Conservation (phyloP, 495 filamentous ascomycete genomes). For the Penicillium cataractarum region DNA sequence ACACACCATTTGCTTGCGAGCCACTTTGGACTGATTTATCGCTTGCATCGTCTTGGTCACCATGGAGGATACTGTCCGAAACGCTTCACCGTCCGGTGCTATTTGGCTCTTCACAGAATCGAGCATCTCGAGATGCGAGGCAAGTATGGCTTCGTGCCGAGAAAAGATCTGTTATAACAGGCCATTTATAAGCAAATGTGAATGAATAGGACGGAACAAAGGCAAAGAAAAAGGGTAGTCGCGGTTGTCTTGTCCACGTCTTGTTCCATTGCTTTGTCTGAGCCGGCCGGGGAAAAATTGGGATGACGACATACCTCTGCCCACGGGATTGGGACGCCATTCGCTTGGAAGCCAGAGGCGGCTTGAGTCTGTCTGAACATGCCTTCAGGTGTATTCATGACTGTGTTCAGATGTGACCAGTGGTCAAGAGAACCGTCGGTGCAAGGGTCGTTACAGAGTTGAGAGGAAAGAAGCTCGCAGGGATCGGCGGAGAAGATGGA, state of each 20-base stretch:
- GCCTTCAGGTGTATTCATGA: conserved; percentile 13
- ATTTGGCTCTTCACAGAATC: conserved; percentile 31
- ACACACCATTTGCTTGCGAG: conserved; percentile 43
- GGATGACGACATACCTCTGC: conserved; percentile 27
- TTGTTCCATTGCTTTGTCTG: conserved; percentile 2
- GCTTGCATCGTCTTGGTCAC: conserved; percentile 42
- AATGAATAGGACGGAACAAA: not conserved
- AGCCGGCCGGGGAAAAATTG: conserved; percentile 1
- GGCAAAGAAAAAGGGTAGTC: not conserved
- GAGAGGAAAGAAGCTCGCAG: conserved; percentile 13
- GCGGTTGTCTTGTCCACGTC: not conserved
- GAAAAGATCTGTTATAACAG: conserved; percentile 33
- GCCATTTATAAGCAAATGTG: conserved; percentile 1
- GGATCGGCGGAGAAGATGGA: conserved; percentile 27
- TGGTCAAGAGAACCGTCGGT: not conserved
- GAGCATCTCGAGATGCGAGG: conserved; percentile 42
- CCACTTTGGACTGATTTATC: conserved; percentile 38
- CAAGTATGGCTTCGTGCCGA: conserved; percentile 39
- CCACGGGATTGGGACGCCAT: conserved; percentile 21
- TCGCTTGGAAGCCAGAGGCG: not conserved
- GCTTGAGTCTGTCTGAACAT: not conserved
- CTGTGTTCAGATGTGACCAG: not conserved
- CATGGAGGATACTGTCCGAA: conserved; percentile 38
- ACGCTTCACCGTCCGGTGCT: conserved; percentile 27
- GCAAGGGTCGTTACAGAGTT: conserved; percentile 1